A percentile compares a stretch with the other conserved stretches of the same genome.
Conservation (phyloP, 2,329 filamentous ascomycete genomes). For the Leptographium galeiforme region DNA sequence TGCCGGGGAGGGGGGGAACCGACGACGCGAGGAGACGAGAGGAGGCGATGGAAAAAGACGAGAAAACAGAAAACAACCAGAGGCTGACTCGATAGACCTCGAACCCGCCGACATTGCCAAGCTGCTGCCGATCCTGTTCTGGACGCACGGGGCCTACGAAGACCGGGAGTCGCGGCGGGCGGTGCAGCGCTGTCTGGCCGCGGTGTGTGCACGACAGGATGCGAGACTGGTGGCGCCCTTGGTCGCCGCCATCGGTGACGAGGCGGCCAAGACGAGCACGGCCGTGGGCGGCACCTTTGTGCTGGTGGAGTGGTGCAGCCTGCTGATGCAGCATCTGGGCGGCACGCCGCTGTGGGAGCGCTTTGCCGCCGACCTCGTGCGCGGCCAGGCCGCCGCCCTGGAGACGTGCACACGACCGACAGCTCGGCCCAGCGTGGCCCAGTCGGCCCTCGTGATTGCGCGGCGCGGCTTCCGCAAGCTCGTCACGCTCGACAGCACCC, state of each 20-base stretch:
- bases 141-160: constrained; percentile 74
- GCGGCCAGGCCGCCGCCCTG: constrained; percentile 57
- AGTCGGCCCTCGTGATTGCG: constrained; percentile 64
- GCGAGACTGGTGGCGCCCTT: constrained; percentile 49
- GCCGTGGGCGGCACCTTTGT: constrained; percentile 75
- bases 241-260: constrained; percentile 52
- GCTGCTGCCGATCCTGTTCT: constrained; percentile 64
- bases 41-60: neutral
- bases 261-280: constrained; percentile 64
- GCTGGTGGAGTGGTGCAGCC: constrained; percentile 76
- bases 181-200: constrained; percentile 65
- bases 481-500: constrained; percentile 44
- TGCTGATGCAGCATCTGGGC: constrained; percentile 61
- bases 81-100: constrained; percentile 22
- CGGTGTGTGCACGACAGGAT: constrained; percentile 43
- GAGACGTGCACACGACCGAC: constrained; percentile 62
- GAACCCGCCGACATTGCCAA: constrained; percentile 34
- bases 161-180: constrained; percentile 75
- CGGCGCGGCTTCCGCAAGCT: constrained; percentile 67
- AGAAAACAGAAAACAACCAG: neutral
- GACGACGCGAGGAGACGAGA: too few relatives aligned
- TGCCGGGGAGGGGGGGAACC: too few relatives aligned
- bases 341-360: constrained; percentile 48
- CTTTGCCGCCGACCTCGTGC: constrained; percentile 51
- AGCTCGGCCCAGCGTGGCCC: constrained; percentile 49